Base-by-base conservation (phyloP, 2,329 filamentous ascomycete genomes). In the Dothideomycetes sp. region DNA sequence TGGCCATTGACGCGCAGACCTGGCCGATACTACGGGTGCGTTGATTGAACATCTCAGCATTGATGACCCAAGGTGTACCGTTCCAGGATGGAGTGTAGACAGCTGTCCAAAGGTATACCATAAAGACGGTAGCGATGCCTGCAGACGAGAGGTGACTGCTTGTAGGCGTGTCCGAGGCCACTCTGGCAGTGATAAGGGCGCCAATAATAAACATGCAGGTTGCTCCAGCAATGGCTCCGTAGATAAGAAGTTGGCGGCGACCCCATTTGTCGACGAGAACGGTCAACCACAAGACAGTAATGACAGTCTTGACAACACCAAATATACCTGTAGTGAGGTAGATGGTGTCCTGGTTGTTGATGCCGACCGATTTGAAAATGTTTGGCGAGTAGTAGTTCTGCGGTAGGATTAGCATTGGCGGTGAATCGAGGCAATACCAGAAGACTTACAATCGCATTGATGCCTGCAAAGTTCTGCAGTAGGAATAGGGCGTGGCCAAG, bases 281-380 rank as follows among this genome's bases (percentile, higher is more conserved):
- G 37, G 62, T 55, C 14, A 55, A 58, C 40, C 62, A 64, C 14
- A 60, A 57, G 36, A 60, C 53, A 56, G 62, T 63, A 24, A 48
- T 47, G 9, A 52, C 42, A 19, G 58, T 61, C 32, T 62, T 58
- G 1, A 56, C 45, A 1, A 46, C 45, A 38, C 45, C 45, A 22
- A 46, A 46, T 19, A 46, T n/a, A 4, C 45, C 45, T n/a, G 45
- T 46, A 4, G 81, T 83, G 19, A 81, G 62, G 46, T 81, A 67
- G 9, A 69, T 68, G 4, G 69, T 70, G 40, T 72, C 79, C 16
- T 70, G 73, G 4, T 74, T 73, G 1, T 60, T 68, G 11, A 83
- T 63, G 9, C 79, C 79, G 31, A 84, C 72, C 12, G 69, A 73
- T 45, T 70, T 70, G 66, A 86, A 84, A 9, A 85, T 73, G 1